Conservation (phyloP, 2,329 filamentous ascomycete species). For the Hirsutella rhossiliensis region DNA sequence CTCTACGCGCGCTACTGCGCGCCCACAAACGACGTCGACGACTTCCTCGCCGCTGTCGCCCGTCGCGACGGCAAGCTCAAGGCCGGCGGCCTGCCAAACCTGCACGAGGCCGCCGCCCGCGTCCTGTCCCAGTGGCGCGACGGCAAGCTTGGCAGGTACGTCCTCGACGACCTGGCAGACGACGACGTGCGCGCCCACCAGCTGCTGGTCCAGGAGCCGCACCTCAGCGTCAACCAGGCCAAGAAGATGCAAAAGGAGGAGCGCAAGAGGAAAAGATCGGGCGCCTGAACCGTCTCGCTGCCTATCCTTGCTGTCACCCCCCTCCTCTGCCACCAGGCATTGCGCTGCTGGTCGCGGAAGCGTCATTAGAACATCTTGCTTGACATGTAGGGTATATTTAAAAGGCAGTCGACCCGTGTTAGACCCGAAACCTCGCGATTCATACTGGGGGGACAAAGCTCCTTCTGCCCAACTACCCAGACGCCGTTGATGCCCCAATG, state of each 20-base stretch:
- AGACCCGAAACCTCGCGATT: neutral
- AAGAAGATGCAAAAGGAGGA: constrained; percentile 53
- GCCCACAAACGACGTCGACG: constrained; percentile 76
- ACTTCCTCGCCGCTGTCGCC: constrained; percentile 61
- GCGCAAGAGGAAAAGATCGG: constrained; percentile 30
- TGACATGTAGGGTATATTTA: constrained; percentile 7
- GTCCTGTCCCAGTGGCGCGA: constrained; percentile 72
- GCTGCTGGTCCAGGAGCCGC: constrained; percentile 31
- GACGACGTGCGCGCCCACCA: constrained; percentile 40
- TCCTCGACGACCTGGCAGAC: constrained; percentile 64
- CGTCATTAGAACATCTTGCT: neutral
- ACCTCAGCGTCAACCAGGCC: constrained; percentile 55
- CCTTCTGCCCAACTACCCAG: neutral
- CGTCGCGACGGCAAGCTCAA: constrained; percentile 62
- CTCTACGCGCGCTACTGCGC: constrained; percentile 50
- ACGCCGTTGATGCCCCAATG: constrained; percentile 3
- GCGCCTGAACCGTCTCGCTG: neutral
- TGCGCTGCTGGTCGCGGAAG: neutral
- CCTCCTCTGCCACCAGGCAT: neutral
- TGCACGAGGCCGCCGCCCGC: constrained; percentile 65
- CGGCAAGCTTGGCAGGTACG: constrained; percentile 63
- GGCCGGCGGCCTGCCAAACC: constrained; percentile 58
- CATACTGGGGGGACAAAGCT: neutral
- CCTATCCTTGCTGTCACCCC: neutral
- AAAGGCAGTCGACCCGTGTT: neutral